Evolutionary conservation across 2,329 filamentous ascomycete species (phyloP).

Genomic region (Drechslera avenae): DNA sequence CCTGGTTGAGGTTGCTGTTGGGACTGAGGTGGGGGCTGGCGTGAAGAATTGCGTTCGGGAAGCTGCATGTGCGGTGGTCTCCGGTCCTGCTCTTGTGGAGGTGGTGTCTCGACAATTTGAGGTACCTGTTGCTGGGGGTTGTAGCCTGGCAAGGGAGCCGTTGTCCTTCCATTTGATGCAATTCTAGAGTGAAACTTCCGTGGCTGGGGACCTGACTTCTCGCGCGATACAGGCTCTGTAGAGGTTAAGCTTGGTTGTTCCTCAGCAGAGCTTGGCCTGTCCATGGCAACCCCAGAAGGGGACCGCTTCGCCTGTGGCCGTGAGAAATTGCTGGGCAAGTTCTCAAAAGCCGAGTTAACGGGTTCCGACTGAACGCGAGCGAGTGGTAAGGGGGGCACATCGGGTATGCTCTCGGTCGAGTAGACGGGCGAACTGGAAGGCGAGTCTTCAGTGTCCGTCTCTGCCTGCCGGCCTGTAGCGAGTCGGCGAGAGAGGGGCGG

Average conservation of each 20-base stretch:
- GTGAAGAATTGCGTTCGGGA: slow-evolving; percentile 59
- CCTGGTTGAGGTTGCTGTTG: slow-evolving; percentile 18
- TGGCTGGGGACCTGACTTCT: slow-evolving; percentile 46
- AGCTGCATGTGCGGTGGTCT: slow-evolving; percentile 44
- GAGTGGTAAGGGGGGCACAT: slow-evolving; percentile 53
- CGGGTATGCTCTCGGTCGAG: slow-evolving; percentile 42
- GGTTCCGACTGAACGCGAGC: slow-evolving; percentile 74
- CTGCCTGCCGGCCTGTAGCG: slow-evolving; percentile 62
- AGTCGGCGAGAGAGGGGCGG: slow-evolving; percentile 75
- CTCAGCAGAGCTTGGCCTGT: slow-evolving; percentile 32
- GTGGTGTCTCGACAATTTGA: slow-evolving; percentile 69
- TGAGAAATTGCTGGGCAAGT: slow-evolving; percentile 61
- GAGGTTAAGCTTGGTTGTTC: slow-evolving; percentile 27
- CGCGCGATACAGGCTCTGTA: slow-evolving; percentile 31
- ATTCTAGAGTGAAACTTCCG: slow-evolving; percentile 62
- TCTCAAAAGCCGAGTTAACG: slow-evolving; percentile 46
- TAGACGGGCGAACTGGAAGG: slow-evolving; percentile 56
- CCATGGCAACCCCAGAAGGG: slow-evolving; percentile 25
- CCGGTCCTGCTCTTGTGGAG: slow-evolving; percentile 40
- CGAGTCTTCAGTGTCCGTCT: slow-evolving; percentile 62
- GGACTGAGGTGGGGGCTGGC: slow-evolving; percentile 41
- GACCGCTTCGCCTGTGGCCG: slow-evolving; percentile 54
- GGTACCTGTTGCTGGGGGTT: slow-evolving; percentile 52
- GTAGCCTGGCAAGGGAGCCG: slow-evolving; percentile 57
- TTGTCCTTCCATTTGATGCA: slow-evolving; percentile 62